Conservation (phyloP, 2,329 filamentous ascomycete genomes). For the Pyrenophora graminea region DNA sequence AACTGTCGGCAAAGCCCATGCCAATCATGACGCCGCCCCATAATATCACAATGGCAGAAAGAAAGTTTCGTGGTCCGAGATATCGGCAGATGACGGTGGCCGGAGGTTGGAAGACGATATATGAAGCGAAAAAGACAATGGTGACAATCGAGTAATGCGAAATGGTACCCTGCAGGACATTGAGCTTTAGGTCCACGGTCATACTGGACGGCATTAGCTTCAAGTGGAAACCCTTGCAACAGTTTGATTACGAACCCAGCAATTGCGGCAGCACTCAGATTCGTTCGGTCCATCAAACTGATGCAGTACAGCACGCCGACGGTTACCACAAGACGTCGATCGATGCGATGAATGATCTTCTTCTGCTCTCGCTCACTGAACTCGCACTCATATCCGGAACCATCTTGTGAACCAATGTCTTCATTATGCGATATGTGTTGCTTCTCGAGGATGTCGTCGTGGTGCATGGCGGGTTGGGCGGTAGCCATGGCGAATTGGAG, state of each 20-base stretch:
- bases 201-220: slow-evolving; percentile 44
- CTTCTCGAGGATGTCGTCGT: slow-evolving; percentile 33
- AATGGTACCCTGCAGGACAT: slow-evolving; percentile 31
- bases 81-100: slow-evolving; percentile 49
- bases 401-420: slow-evolving; percentile 31
- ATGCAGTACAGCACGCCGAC: slow-evolving; percentile 70
- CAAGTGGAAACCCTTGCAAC: slow-evolving; percentile 1
- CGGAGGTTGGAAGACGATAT: slow-evolving; percentile 50
- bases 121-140: slow-evolving; percentile 52
- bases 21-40: slow-evolving; percentile 54
- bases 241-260: slow-evolving; percentile 57
- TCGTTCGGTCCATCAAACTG: slow-evolving; percentile 78
- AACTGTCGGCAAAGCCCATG: slow-evolving; percentile 48
- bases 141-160: slow-evolving; percentile 63
- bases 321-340: slow-evolving; percentile 58
- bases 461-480: slow-evolving; percentile 22
- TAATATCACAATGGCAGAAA: slow-evolving; percentile 40
- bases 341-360: slow-evolving; percentile 70
- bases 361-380: slow-evolving; percentile 67
- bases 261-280: slow-evolving; percentile 72
- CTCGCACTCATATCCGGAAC: slow-evolving; percentile 35
- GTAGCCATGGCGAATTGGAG: slow-evolving; percentile 7
- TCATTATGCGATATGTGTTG: slow-evolving; percentile 23
- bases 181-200: slow-evolving; percentile 44
- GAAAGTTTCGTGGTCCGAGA: slow-evolving; percentile 47